Percentiles rank a stretch among this genome's conserved stretches.
phyloP scores from a whole-genome alignment of 345 rosid species.

The Arabis alpina region DNA sequence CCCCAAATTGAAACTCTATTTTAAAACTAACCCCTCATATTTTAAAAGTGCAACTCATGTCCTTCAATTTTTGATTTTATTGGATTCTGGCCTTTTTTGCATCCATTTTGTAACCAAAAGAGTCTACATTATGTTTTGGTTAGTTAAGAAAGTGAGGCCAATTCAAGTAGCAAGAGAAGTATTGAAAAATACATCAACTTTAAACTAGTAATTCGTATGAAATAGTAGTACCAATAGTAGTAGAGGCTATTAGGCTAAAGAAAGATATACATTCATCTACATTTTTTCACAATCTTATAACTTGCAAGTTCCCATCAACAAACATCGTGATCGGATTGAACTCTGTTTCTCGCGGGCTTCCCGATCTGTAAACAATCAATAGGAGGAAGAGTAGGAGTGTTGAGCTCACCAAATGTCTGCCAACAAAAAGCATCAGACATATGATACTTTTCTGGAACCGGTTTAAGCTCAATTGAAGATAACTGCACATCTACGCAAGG shows the following conservation, averaged over 20 bases:
- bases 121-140: no score
- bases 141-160: conserved; percentile 15
- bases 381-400: conserved; percentile 86
- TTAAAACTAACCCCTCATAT: neutral
- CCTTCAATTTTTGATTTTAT: conserved; percentile 7
- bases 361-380: conserved; percentile 84
- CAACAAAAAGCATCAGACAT: conserved; percentile 86
- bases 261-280: conserved; percentile 42
- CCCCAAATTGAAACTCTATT: neutral
- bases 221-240: conserved; percentile 8
- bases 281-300: neutral
- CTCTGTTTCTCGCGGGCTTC: conserved; percentile 74
- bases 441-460: conserved; percentile 73
- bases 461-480: conserved; percentile 69
- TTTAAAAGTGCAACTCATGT: neutral
- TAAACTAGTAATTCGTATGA: conserved; percentile 34
- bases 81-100: neutral
- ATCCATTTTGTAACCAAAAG: no score
- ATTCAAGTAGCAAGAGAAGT: conserved; percentile 15
- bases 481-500: conserved; percentile 85
- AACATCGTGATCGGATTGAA: conserved; percentile 60
- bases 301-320: conserved; percentile 52
- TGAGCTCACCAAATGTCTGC: conserved; percentile 87
- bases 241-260: conserved; percentile 24
- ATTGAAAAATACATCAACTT: neutral